These are phyloP conservation scores for Austroboletus novae-zelandiae DNA, from an alignment of 1,284 basidiomycete genomes.

Conservation along the genomic window DNA sequence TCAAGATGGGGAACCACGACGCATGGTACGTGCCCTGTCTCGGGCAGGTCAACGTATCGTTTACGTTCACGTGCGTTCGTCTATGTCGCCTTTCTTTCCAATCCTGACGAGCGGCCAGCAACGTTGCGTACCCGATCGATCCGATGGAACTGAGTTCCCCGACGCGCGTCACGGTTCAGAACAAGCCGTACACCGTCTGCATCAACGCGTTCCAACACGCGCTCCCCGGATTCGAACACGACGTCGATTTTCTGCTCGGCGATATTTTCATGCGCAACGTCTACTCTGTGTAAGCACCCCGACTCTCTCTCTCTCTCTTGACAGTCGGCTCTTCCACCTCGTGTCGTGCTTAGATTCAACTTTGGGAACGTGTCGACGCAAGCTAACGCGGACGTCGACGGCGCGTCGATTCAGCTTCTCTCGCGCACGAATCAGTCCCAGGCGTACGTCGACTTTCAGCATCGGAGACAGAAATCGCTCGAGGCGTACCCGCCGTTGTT, in stretches of 20 bases:
- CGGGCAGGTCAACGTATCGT: slow-evolving; percentile 38
- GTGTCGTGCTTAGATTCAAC: slow-evolving; percentile 8
- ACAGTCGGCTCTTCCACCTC: too few species aligned
- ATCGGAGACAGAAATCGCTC: slow-evolving; percentile 30
- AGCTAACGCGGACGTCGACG: slow-evolving; percentile 17
- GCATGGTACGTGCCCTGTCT: slow-evolving; percentile 45
- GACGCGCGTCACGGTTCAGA: slow-evolving; percentile 23
- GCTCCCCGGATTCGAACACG: slow-evolving; percentile 24
- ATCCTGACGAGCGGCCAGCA: slow-evolving; percentile 22
- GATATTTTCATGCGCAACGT: slow-evolving; percentile 53
- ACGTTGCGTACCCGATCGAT: slow-evolving; percentile 40
- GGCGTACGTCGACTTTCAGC: slow-evolving; percentile 32
- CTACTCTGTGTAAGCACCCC: slow-evolving; percentile 45
- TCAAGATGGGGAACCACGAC: slow-evolving; percentile 22
- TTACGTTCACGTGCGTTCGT: slow-evolving; percentile 39
- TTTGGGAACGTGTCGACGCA: slow-evolving; percentile 18
- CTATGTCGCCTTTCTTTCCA: neutral
- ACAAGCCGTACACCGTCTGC: slow-evolving; percentile 39
- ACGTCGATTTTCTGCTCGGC: slow-evolving; percentile 48
- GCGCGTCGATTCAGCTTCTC: slow-evolving; percentile 41
- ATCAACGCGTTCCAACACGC: slow-evolving; percentile 29
- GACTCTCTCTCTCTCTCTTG: too few species aligned
- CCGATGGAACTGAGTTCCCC: slow-evolving; percentile 44
- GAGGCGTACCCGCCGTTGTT: slow-evolving; percentile 28
- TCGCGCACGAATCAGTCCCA: slow-evolving; percentile 34